Evolutionary conservation across 352 stramenopile genomes (phyloP).

Genomic region (Phytophthora pistaciae): DNA sequence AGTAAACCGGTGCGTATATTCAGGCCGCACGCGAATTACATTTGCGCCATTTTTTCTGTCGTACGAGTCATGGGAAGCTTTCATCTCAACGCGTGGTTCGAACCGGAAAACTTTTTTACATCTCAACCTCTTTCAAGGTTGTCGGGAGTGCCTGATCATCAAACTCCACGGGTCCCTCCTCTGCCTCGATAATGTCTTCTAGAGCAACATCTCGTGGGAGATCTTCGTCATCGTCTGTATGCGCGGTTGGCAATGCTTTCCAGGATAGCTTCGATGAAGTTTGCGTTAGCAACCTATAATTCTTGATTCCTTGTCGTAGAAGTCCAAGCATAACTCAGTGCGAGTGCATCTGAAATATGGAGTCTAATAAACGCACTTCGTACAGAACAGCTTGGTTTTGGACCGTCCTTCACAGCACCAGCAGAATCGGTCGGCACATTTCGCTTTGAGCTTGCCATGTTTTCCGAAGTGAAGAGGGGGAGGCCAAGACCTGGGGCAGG

Average conservation of each 20-base stretch:
- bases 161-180: neutral
- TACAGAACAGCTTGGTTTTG: neutral
- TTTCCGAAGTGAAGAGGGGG: too few species aligned
- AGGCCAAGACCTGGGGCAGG: too few species aligned
- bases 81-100: slow-evolving; percentile 2
- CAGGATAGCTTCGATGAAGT: neutral
- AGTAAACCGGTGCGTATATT: slow-evolving; percentile 11
- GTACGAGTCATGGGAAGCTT: slow-evolving; percentile 1
- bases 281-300: neutral
- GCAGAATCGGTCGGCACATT: too few species aligned
- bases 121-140: slow-evolving; percentile 3
- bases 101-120: slow-evolving; percentile 11
- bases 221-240: neutral
- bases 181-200: neutral
- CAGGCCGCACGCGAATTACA: neutral
- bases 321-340: neutral
- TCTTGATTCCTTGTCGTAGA: slow-evolving; percentile 4
- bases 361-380: slow-evolving; percentile 8
- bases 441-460: too few species aligned
- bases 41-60: neutral
- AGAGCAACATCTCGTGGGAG: neutral
- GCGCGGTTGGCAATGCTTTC: neutral
- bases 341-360: neutral
- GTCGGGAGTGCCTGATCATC: neutral
- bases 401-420: too few species aligned